phyloP scores from a whole-genome alignment of 352 stramenopile species.

The Pythium graminicola region DNA sequence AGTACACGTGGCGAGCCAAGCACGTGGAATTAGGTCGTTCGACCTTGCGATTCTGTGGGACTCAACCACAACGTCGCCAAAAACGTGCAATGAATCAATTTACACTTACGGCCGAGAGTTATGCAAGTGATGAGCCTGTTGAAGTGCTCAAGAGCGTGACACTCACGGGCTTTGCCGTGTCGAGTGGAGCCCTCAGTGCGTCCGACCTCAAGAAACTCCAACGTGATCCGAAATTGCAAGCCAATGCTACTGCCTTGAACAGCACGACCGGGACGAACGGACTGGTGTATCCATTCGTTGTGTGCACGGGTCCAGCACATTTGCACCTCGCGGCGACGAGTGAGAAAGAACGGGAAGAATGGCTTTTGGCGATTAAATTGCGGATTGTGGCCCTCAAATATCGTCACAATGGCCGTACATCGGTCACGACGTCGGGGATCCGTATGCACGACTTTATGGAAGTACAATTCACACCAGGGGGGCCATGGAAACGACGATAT shows the following conservation, averaged over 20 bases:
- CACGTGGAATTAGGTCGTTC: slow-evolving; percentile 52
- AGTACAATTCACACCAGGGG: slow-evolving; percentile 39
- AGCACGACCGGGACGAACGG: slow-evolving; percentile 12
- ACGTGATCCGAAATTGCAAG: slow-evolving; percentile 14
- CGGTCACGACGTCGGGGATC: slow-evolving; percentile 9
- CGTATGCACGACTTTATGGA: slow-evolving; percentile 55
- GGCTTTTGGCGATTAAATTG: slow-evolving; percentile 55
- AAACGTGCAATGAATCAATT: slow-evolving; percentile 60
- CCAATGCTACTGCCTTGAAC: slow-evolving; percentile 7
- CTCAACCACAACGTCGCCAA: slow-evolving; percentile 5
- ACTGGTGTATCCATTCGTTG: slow-evolving; percentile 43
- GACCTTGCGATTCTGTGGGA: slow-evolving; percentile 43
- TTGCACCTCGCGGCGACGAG: slow-evolving; percentile 39
- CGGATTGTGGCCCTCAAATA: slow-evolving; percentile 66
- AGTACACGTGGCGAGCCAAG: slow-evolving; percentile 58
- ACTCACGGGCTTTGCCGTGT: slow-evolving; percentile 16
- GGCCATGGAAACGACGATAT: slow-evolving; percentile 47
- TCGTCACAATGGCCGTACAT: slow-evolving; percentile 27
- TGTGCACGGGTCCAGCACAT: slow-evolving; percentile 48
- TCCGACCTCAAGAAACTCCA: slow-evolving; percentile 19
- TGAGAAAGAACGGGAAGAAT: slow-evolving; percentile 46
- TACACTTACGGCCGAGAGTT: slow-evolving; percentile 41
- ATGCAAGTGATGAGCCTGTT: slow-evolving; percentile 49
- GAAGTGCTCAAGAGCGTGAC: slow-evolving; percentile 34
- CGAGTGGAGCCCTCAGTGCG: slow-evolving; percentile 13